phyloP scores from a whole-genome alignment of 2,329 filamentous ascomycete species.

The Phoma herbarum region DNA sequence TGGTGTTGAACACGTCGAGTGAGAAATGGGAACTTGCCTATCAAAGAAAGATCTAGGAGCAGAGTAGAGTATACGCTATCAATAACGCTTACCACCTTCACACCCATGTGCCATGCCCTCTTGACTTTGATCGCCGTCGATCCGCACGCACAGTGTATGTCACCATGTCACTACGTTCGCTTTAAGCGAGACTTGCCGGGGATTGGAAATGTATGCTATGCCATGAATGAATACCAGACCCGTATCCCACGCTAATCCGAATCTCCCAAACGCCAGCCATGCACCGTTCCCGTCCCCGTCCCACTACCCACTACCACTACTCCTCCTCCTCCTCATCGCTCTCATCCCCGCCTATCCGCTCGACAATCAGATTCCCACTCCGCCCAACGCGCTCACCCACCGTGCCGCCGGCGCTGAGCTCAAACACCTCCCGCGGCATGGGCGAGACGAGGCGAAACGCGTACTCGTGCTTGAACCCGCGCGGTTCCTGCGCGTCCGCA shows the following conservation, averaged over 20 bases:
- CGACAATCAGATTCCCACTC: conserved; percentile 89
- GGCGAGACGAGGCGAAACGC: conserved; percentile 85
- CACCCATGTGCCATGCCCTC: too few relatives aligned
- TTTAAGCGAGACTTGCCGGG: too few relatives aligned
- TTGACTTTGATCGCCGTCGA: too few relatives aligned
- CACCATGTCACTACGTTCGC: too few relatives aligned
- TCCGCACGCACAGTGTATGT: too few relatives aligned
- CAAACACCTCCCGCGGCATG: conserved; percentile 84
- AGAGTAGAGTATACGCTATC: conserved; percentile 7
- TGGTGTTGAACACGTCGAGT: background rate
- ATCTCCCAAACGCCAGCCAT: too few relatives aligned
- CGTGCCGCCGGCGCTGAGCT: conserved; percentile 70
- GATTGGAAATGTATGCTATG: too few relatives aligned
- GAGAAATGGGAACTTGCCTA: background rate
- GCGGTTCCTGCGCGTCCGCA: conserved; percentile 60
- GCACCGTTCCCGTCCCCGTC: too few relatives aligned
- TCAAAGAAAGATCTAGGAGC: background rate
- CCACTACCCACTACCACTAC: background rate
- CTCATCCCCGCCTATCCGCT: conserved; percentile 69
- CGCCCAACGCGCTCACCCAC: conserved; percentile 78
- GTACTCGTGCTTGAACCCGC: conserved; percentile 80
- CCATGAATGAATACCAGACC: too few relatives aligned
- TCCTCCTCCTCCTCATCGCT: conserved; percentile 54
- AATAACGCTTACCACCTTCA: conserved; percentile 14
- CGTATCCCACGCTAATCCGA: too few relatives aligned